A percentile compares a stretch with the other conserved stretches of the same genome.
Evolutionary conservation across 1,284 basidiomycete species (phyloP).

Genomic region (Naganishia liquefaciens): DNA sequence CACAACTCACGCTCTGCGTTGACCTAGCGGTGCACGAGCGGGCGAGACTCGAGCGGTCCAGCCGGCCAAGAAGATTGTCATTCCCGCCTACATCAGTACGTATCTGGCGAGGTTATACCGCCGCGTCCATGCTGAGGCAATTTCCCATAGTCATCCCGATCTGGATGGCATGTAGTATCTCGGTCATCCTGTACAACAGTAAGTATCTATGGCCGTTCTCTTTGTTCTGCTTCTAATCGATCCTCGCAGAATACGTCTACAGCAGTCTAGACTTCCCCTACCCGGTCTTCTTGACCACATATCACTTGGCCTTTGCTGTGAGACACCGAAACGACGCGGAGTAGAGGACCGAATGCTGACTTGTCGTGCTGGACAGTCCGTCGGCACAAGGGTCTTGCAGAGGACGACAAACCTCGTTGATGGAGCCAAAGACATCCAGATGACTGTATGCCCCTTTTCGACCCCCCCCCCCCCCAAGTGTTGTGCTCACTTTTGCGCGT

Average conservation of each 20-base stretch:
- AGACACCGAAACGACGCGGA: too few relatives aligned
- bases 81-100: constrained; percentile 53
- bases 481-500: neutral
- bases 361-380: constrained; percentile 59
- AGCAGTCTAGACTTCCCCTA: constrained; percentile 76
- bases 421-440: constrained; percentile 79
- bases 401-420: constrained; percentile 88
- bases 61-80: constrained; percentile 53
- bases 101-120: constrained; percentile 18
- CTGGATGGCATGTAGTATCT: constrained; percentile 80
- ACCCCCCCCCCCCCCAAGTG: neutral
- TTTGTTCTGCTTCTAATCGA: neutral
- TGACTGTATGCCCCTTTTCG: constrained; percentile 59
- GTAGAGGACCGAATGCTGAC: constrained; percentile 7
- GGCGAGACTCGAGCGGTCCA: constrained; percentile 35
- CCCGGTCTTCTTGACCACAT: constrained; percentile 82
- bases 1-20: constrained; percentile 26
- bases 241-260: constrained; percentile 69
- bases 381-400: constrained; percentile 85
- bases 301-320: constrained; percentile 31
- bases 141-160: constrained; percentile 50
- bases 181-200: constrained; percentile 95
- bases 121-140: constrained; percentile 26
- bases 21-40: neutral
- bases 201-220: constrained; percentile 26